Evolutionary conservation across 139 green algal genomes (phyloP).

Genomic region (Marvania coccoides): DNA sequence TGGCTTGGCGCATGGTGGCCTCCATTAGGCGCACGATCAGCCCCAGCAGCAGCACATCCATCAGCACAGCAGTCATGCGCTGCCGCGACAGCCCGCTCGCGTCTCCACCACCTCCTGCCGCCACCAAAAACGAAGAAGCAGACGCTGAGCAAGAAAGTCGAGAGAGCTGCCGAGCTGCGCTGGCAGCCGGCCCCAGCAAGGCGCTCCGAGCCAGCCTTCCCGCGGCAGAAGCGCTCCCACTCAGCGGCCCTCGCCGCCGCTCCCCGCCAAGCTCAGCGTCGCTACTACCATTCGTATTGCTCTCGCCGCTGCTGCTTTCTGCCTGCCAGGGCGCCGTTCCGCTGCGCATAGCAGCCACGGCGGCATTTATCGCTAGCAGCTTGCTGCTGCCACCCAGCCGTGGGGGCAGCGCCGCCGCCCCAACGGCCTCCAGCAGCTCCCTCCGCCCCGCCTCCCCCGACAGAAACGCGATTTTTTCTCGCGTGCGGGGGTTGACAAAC

Average conservation of each 20-base stretch:
- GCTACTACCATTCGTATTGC: not conserved
- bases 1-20: no score
- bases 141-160: no score
- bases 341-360: constrained; percentile 3
- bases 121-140: not conserved
- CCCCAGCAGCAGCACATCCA: constrained; percentile 10
- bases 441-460: not conserved
- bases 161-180: not conserved
- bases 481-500: constrained; percentile 48
- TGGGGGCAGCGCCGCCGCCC: constrained; percentile 35
- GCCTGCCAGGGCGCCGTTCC: not conserved
- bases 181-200: not conserved
- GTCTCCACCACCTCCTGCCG: not conserved
- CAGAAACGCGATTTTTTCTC: constrained; percentile 55
- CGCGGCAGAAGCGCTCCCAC: not conserved
- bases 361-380: constrained; percentile 35
- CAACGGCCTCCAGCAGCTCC: constrained; percentile 21
- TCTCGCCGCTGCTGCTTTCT: not conserved
- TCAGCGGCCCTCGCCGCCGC: not conserved
- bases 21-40: constrained; percentile 12
- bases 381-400: constrained; percentile 37
- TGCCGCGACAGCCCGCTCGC: not conserved
- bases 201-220: not conserved
- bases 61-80: constrained; percentile 6
- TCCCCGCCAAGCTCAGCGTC: not conserved